Conservation (phyloP, 495 filamentous ascomycete genomes). For the Neurospora sp. region DNA sequence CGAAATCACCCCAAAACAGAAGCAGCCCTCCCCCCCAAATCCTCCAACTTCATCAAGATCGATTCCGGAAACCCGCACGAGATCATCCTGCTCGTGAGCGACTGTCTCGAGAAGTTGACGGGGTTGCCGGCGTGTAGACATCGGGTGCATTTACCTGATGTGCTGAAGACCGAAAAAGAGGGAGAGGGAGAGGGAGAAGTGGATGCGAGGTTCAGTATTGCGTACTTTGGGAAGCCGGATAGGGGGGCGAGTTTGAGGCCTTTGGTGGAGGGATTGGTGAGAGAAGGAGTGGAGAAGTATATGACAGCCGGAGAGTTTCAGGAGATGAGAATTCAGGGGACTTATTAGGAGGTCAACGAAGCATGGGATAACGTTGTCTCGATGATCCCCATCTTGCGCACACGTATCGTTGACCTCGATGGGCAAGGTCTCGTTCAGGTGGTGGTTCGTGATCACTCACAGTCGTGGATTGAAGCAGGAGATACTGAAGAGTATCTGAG, state of each 20-base stretch:
- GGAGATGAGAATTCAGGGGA: not conserved
- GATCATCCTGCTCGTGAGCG: not conserved
- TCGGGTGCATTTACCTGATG: not conserved
- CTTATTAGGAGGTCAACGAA: not conserved
- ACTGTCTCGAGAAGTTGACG: not conserved
- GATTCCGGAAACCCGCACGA: not conserved
- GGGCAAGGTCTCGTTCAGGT: constrained; percentile 41
- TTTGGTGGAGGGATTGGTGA: not conserved
- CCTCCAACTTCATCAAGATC: not conserved
- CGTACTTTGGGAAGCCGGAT: not conserved
- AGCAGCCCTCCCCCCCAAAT: not conserved
- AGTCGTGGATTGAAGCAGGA: not conserved
- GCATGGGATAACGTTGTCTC: constrained; percentile 44
- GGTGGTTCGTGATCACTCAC: constrained; percentile 11
- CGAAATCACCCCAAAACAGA: not conserved
- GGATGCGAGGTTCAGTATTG: not conserved
- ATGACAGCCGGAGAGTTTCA: not conserved
- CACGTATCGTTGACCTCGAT: constrained; percentile 42
- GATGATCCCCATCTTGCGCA: constrained; percentile 44
- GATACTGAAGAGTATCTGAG: constrained; percentile 26
- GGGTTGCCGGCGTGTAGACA: not conserved
- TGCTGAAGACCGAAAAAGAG: not conserved
- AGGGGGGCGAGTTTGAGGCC: not conserved
- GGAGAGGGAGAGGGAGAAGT: not conserved
- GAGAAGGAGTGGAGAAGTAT: not conserved